phyloP scores from a whole-genome alignment of 768 basidiomycete genomes.

The Lyophyllum decastes region DNA sequence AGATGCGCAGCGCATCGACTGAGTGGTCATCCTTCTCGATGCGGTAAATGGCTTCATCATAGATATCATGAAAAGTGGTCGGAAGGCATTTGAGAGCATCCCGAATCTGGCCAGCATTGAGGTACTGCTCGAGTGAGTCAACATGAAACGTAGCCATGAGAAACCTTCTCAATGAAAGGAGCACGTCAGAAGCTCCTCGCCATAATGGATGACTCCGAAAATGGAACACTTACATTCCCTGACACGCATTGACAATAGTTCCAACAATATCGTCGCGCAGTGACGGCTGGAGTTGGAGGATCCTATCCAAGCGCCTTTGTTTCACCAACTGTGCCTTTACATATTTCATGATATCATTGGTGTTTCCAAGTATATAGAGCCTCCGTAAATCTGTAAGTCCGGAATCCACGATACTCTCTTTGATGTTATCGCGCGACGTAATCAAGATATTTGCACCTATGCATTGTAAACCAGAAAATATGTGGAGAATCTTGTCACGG shows the following conservation, averaged over 20 bases:
- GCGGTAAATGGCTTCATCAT: background rate
- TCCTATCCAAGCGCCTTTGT: background rate
- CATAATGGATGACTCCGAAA: background rate
- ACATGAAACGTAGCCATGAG: background rate
- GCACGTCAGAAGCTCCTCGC: too few relatives aligned
- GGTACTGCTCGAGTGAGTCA: background rate
- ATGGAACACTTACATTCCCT: background rate
- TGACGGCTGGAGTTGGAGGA: background rate
- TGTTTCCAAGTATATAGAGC: background rate
- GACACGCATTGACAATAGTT: background rate
- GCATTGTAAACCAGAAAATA: background rate
- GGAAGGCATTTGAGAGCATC: background rate
- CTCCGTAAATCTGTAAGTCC: background rate
- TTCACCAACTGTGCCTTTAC: background rate
- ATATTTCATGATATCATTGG: background rate
- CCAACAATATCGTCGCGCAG: background rate
- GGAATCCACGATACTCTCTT: background rate
- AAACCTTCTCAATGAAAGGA: background rate
- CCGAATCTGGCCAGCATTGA: background rate
- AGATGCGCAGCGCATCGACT: background rate
- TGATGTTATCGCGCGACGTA: background rate
- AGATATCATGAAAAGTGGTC: background rate
- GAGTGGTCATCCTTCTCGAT: background rate
- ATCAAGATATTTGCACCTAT: background rate
- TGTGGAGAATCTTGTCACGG: background rate